Evolutionary conservation across 2,329 filamentous ascomycete genomes (phyloP).

Genomic region (Colletotrichum tanaceti): DNA sequence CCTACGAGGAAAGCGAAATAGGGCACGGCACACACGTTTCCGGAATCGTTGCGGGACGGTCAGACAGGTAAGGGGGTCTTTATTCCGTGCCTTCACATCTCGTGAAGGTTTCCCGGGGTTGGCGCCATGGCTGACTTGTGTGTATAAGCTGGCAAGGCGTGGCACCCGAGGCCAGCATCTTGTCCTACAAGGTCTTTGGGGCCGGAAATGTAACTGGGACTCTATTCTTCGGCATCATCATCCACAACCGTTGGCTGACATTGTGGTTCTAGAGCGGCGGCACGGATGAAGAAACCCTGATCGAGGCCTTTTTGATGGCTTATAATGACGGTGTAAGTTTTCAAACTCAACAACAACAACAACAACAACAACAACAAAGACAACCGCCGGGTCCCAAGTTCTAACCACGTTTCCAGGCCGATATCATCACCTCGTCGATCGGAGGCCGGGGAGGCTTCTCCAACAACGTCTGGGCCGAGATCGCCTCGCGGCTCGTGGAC

Average conservation of each 20-base stretch:
- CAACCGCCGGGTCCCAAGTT: rapidly evolving
- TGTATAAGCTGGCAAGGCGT: slow-evolving; percentile 43
- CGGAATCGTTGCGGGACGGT: slow-evolving; percentile 45
- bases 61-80: slow-evolving; percentile 14
- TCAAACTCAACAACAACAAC: no score
- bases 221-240: no score
- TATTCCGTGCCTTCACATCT: no score
- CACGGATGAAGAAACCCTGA: slow-evolving; percentile 47
- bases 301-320: slow-evolving; percentile 47
- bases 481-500: slow-evolving; percentile 55
- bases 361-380: no score
- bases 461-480: slow-evolving; percentile 47
- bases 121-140: background rate
- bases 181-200: slow-evolving; percentile 49
- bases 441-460: slow-evolving; percentile 47
- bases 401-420: slow-evolving; percentile 37
- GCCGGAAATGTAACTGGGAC: slow-evolving; percentile 26
- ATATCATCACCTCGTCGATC: slow-evolving; percentile 51
- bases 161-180: slow-evolving; percentile 47
- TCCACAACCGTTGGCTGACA: background rate
- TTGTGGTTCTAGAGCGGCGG: slow-evolving; percentile 14
- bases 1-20: slow-evolving; percentile 46
- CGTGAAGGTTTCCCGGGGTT: no score
- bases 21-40: slow-evolving; percentile 54
- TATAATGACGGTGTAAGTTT: slow-evolving; percentile 45